Percentiles rank a stretch among this genome's conserved stretches.
phyloP scores from a whole-genome alignment of 495 filamentous ascomycete species.

The Aspergillus sparsus region DNA sequence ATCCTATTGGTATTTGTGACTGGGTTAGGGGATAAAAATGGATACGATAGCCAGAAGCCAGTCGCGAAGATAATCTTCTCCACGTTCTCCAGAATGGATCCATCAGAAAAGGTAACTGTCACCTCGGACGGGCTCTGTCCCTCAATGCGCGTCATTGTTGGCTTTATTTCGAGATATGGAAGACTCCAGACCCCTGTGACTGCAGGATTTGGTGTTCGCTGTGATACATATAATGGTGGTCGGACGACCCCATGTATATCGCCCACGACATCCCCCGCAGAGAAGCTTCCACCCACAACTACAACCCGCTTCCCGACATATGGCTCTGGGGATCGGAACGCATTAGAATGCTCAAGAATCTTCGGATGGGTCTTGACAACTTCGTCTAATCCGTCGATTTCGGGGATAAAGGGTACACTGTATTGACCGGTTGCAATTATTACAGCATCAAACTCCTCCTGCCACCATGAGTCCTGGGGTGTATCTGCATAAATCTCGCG shows the following conservation, averaged over 20 bases:
- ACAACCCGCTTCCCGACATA: constrained; percentile 32
- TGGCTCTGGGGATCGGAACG: constrained; percentile 25
- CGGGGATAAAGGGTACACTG: constrained; percentile 63
- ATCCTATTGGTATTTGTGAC: constrained; percentile 27
- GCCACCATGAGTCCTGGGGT: constrained; percentile 33
- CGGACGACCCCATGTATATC: constrained; percentile 32
- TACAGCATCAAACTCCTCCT: constrained; percentile 61
- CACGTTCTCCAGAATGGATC: constrained; percentile 34
- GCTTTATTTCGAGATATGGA: constrained; percentile 26
- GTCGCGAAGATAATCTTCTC: constrained; percentile 56
- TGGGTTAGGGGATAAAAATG: constrained; percentile 32
- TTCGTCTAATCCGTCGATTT: constrained; percentile 35
- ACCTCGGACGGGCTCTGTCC: constrained; percentile 10
- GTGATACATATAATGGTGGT: constrained; percentile 27
- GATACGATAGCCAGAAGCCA: constrained; percentile 50
- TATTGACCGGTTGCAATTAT: constrained; percentile 78
- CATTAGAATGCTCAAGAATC: constrained; percentile 31
- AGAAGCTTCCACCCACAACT: constrained; percentile 33
- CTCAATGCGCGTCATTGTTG: constrained; percentile 22
- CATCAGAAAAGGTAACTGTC: constrained; percentile 39
- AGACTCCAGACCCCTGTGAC: constrained; percentile 27
- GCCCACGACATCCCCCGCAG: constrained; percentile 31
- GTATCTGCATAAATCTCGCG: constrained; percentile 14
- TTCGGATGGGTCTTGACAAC: constrained; percentile 22
- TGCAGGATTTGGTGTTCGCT: constrained; percentile 23